These are phyloP conservation scores for Fusarium robinianum DNA, from an alignment of 2,329 filamentous ascomycete species.

Conservation along the genomic window DNA sequence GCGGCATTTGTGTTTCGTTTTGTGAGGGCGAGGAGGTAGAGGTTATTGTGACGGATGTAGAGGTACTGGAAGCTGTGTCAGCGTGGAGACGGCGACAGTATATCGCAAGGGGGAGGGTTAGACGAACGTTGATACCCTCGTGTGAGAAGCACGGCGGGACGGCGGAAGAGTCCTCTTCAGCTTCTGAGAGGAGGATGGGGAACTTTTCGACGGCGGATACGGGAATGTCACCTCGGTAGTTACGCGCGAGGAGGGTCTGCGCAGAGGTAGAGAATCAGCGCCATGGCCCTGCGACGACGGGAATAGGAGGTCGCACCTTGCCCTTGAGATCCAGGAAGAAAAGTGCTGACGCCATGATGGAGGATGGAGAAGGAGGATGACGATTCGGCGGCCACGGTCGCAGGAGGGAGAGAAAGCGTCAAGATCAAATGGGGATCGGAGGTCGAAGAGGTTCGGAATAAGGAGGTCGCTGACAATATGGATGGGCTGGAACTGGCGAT, in stretches of 20 bases:
- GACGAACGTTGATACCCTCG: slow-evolving; percentile 92
- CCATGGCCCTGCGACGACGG: slow-evolving; percentile 1
- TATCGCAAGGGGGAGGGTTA: slow-evolving; percentile 1
- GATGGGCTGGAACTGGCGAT: slow-evolving; percentile 27
- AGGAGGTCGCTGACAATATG: slow-evolving; percentile 38
- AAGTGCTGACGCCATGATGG: slow-evolving; percentile 88
- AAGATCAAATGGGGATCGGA: slow-evolving; percentile 10
- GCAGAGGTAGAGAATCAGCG: slow-evolving; percentile 33
- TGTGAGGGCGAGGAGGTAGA: slow-evolving; percentile 95
- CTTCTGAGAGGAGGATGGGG: slow-evolving; percentile 91
- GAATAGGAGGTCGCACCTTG: slow-evolving; percentile 67
- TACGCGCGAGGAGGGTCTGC: slow-evolving; percentile 95
- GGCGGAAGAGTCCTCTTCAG: slow-evolving; percentile 97
- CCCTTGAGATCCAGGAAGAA: slow-evolving; percentile 99
- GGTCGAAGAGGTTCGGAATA: slow-evolving; percentile 34
- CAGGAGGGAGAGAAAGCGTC: slow-evolving; percentile 9
- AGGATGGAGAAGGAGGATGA: slow-evolving; percentile 30
- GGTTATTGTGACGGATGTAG: slow-evolving; percentile 98
- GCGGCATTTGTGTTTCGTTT: slow-evolving; percentile 99
- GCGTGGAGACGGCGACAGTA: slow-evolving; percentile 14
- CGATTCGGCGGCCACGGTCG: slow-evolving; percentile 20
- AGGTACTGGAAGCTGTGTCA: slow-evolving; percentile 69
- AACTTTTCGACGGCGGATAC: slow-evolving; percentile 99
- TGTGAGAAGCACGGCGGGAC: slow-evolving; percentile 98
- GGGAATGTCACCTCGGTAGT: slow-evolving; percentile 97